Percentiles rank a stretch among this genome's conserved stretches.
Conservation (phyloP, 805 yeast species). For the Lachancea fermentati region DNA sequence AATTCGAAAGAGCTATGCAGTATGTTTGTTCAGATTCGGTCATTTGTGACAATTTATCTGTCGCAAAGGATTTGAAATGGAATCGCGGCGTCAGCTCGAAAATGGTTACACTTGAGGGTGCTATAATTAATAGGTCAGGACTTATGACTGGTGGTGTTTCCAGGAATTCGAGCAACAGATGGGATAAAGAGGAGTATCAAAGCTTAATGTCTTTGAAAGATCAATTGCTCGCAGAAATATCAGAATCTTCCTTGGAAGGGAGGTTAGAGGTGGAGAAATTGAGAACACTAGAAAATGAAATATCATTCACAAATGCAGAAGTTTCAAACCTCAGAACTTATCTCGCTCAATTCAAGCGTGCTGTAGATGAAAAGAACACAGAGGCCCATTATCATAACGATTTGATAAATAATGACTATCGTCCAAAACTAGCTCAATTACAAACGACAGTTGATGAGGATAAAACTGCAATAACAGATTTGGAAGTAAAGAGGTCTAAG, state of each 20-base stretch:
- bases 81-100: conserved; percentile 50
- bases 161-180: conserved; percentile 42
- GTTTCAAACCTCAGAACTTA: conserved; percentile 42
- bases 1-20: conserved; percentile 69
- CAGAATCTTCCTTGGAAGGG: conserved; percentile 35
- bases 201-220: conserved; percentile 45
- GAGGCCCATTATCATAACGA: conserved; percentile 49
- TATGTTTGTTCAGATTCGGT: conserved; percentile 76
- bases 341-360: conserved; percentile 39
- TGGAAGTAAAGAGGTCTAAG: conserved; percentile 27
- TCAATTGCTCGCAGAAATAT: conserved; percentile 42
- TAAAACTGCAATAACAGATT: conserved; percentile 23
- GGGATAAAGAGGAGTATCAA: conserved; percentile 70
- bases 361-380: conserved; percentile 38
- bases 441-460: conserved; percentile 20
- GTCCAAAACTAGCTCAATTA: conserved; percentile 22
- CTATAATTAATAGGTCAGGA: conserved; percentile 78
- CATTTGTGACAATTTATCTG: conserved; percentile 62
- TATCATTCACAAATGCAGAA: conserved; percentile 44
- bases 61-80: conserved; percentile 76
- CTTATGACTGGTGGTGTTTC: conserved; percentile 87
- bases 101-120: conserved; percentile 77
- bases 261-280: conserved; percentile 53
- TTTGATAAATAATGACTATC: conserved; percentile 25
- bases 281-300: conserved; percentile 51